A percentile compares a stretch with the other conserved stretches of the same genome.
These are phyloP conservation scores for Sequoia sempervirens DNA, from an alignment of 75 land plant genomes.

Conservation along the genomic window DNA sequence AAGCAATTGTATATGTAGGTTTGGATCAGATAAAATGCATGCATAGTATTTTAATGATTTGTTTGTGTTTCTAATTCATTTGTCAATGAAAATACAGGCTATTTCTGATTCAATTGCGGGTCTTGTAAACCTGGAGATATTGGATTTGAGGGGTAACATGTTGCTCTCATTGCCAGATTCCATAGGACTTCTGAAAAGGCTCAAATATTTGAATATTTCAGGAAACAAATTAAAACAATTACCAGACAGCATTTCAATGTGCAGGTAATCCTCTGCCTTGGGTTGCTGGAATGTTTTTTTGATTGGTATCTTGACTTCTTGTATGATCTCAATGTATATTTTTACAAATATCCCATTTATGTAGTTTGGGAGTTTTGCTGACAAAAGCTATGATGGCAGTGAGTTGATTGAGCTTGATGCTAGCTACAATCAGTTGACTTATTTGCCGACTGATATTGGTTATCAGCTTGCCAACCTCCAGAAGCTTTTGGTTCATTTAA, in stretches of 20 bases:
- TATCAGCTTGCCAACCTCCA: conserved; percentile 23
- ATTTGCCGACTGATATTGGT: conserved; percentile 33
- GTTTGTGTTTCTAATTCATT: not conserved
- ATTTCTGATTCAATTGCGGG: conserved; percentile 41
- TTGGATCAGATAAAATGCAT: not conserved
- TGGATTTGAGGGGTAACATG: conserved; percentile 30
- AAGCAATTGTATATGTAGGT: not conserved
- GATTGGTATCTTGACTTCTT: not conserved
- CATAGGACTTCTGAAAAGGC: conserved; percentile 32
- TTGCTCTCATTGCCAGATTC: conserved; percentile 38
- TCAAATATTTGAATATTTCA: conserved; percentile 29
- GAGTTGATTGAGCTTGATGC: conserved; percentile 27
- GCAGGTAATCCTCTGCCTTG: conserved; percentile 26
- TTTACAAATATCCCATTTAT: not conserved
- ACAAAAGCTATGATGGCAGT: conserved; percentile 18
- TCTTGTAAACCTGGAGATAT: conserved; percentile 32
- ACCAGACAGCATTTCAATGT: conserved; percentile 43
- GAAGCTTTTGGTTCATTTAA: conserved; percentile 30
- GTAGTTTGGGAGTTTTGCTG: not conserved
- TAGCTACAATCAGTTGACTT: conserved; percentile 35
- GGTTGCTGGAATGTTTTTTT: not conserved
- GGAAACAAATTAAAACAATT: conserved; percentile 23
- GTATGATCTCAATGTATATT: not conserved
- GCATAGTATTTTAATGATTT: not conserved
- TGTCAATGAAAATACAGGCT: conserved; percentile 19